Evolutionary conservation across 2,329 filamentous ascomycete genomes (phyloP).

Genomic region (Magnaporthales sp.): DNA sequence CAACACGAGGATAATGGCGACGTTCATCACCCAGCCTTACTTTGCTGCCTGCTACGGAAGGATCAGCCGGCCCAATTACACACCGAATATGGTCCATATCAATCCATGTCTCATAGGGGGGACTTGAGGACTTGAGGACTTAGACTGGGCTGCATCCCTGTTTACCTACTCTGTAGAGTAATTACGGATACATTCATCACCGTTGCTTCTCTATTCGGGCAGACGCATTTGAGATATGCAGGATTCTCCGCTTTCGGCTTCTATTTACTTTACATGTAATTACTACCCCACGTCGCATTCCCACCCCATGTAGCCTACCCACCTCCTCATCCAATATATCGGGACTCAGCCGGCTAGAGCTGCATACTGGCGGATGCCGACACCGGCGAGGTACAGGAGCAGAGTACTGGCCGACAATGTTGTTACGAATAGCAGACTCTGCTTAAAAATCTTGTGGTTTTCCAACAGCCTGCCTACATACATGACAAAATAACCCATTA

Average conservation of each 20-base stretch:
- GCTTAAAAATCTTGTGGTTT: background rate
- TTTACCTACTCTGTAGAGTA: background rate
- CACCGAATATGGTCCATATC: background rate
- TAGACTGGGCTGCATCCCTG: background rate
- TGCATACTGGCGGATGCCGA: background rate
- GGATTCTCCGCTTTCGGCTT: background rate
- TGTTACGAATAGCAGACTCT: background rate
- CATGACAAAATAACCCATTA: too few relatives aligned
- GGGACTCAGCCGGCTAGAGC: background rate
- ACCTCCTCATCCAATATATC: background rate
- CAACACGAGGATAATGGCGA: background rate
- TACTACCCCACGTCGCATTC: too few relatives aligned
- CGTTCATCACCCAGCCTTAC: background rate
- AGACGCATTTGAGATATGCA: background rate
- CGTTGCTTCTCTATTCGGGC: background rate
- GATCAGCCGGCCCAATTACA: background rate
- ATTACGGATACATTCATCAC: too few relatives aligned
- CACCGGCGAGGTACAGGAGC: background rate
- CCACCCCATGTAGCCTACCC: background rate
- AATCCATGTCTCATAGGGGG: background rate
- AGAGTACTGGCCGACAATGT: background rate
- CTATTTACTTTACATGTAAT: background rate
- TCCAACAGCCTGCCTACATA: background rate
- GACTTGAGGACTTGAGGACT: too few relatives aligned
- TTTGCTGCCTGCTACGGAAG: background rate